These are phyloP conservation scores for Suillus bovinus DNA, from an alignment of 768 basidiomycete genomes.

Conservation along the genomic window DNA sequence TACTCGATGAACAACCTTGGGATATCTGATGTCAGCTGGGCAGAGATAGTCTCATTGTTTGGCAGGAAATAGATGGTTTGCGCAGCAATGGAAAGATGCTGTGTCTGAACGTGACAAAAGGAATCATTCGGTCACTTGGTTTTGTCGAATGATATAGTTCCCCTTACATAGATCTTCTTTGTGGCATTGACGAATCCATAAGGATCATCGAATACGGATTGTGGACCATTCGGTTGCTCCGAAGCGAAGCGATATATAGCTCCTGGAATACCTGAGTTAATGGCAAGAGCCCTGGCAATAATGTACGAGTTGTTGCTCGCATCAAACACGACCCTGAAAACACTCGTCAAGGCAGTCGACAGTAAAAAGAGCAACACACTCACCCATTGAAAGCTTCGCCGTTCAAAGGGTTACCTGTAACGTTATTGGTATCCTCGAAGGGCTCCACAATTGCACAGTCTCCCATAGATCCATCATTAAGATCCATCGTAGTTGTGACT, in stretches of 20 bases:
- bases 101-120: conserved; percentile 40
- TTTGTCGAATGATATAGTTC: not conserved
- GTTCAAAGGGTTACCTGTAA: conserved; percentile 45
- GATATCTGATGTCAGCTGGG: conserved; percentile 40
- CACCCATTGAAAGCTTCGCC: conserved; percentile 64
- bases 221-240: conserved; percentile 40
- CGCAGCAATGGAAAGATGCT: conserved; percentile 57
- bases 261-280: conserved; percentile 53
- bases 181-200: conserved; percentile 59
- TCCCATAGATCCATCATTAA: conserved; percentile 44
- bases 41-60: conserved; percentile 38
- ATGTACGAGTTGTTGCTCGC: conserved; percentile 44
- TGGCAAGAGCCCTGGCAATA: conserved; percentile 49
- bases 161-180: conserved; percentile 32
- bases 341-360: conserved; percentile 2
- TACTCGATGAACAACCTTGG: conserved; percentile 63
- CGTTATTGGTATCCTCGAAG: conserved; percentile 46
- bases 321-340: conserved; percentile 42
- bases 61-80: conserved; percentile 59
- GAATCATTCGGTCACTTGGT: not conserved
- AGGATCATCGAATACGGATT: conserved; percentile 46
- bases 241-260: conserved; percentile 58
- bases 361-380: conserved; percentile 14
- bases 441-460: conserved; percentile 34
- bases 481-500: conserved; percentile 43